Evolutionary conservation across 2,329 filamentous ascomycete genomes (phyloP).

Genomic region (Ilyonectria destructans): DNA sequence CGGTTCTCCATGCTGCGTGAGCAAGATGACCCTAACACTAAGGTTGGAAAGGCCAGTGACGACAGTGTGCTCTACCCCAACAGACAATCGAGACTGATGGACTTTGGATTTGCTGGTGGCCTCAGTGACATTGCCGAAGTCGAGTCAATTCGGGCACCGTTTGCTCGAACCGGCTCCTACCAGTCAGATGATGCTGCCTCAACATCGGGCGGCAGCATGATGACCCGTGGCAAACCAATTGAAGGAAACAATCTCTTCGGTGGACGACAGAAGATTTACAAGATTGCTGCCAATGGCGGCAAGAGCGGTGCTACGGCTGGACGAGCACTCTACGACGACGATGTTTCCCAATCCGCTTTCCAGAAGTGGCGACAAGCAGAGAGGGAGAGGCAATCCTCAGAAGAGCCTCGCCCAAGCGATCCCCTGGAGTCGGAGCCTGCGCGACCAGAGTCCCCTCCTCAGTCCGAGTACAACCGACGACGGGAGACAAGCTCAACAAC

Average conservation of each 20-base stretch:
- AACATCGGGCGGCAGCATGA: conserved; percentile 76
- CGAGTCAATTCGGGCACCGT: conserved; percentile 80
- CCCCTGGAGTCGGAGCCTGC: conserved; percentile 48
- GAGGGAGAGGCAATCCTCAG: conserved; percentile 64
- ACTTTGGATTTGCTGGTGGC: conserved; percentile 74
- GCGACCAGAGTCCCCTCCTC: conserved; percentile 62
- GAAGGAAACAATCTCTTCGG: conserved; percentile 97
- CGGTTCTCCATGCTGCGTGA: conserved; percentile 97
- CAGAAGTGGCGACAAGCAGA: conserved; percentile 80
- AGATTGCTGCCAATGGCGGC: conserved; percentile 74
- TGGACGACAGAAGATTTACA: conserved; percentile 95
- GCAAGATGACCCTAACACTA: conserved; percentile 91
- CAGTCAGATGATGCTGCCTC: conserved; percentile 81
- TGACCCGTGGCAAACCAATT: conserved; percentile 85
- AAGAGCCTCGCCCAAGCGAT: conserved; percentile 51
- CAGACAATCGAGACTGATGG: conserved; percentile 82
- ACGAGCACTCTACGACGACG: conserved; percentile 86
- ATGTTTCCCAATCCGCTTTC: conserved; percentile 87
- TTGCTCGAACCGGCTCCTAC: conserved; percentile 76
- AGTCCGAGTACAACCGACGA: conserved; percentile 79
- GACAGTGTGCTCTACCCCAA: conserved; percentile 92
- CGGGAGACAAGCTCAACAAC: conserved; percentile 90
- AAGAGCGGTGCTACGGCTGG: conserved; percentile 73
- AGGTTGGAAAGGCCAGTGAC: conserved; percentile 94
- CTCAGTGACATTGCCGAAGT: conserved; percentile 93